Base-by-base conservation (phyloP, 805 yeast genomes). In the Starmerella lactis-condensi region DNA sequence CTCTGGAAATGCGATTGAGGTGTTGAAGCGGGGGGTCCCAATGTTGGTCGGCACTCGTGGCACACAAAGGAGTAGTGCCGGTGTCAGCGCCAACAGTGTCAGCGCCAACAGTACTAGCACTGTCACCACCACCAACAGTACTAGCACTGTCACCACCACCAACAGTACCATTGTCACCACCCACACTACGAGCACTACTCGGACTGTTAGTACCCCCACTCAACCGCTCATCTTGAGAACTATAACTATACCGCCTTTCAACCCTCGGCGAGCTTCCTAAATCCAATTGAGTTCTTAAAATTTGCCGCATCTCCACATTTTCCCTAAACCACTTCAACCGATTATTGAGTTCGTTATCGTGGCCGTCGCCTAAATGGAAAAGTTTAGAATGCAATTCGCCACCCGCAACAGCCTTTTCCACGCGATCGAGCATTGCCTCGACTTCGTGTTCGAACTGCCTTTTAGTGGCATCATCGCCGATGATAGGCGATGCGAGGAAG, bases 331-430 rank as follows among this genome's bases (percentile, higher is more conserved):
- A 27, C 23, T 28, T 24, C 12, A 41, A 35, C 8, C 40, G 31
- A 4, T 26, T 26, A 48, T 28, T 52, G 31, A 19, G 40, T 38
- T n/a, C 41, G 32, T 29, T 41, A 43, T 36, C 46, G 33, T 42
- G 39, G 24, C 17, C 13, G 19, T 32, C 35, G n/a, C 35, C 36
- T 19, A 39, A 29, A 6, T 35, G 37, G 26, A 58, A 54, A 8
- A 60, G 49, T 38, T 54, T 53, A 14, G 43, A 40, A 38, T 57
- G 54, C 13, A 56, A 50, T 11, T 41, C 42, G 16, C 43, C 43
- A 13, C 44, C 45, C 33, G 62, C 54, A 4, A 55, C 56, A 24
- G 45, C 43, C 11, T 42, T 43, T 40, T 58, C 64, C 1, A 56
- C 55, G 6, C 49, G 40, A 32, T 52, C 61, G n/a, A 42, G 25